Percentiles rank a stretch among this genome's conserved stretches.
These are phyloP conservation scores for Jatropha podagrica DNA, from an alignment of 441 rosid species.

Conservation along the genomic window DNA sequence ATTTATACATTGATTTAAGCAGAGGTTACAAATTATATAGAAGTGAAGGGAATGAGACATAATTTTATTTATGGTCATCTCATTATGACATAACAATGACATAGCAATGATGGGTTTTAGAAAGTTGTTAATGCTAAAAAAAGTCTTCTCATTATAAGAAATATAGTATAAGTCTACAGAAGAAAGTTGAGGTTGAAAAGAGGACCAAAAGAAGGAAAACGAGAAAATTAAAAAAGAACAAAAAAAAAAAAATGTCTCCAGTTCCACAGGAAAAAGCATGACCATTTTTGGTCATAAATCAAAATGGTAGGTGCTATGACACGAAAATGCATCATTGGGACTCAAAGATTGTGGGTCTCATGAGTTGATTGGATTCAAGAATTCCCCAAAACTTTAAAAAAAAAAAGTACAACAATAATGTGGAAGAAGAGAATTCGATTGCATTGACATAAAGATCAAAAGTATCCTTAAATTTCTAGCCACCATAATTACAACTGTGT, in stretches of 20 bases:
- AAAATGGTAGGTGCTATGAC: conserved; percentile 13
- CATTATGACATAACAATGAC: too few species aligned
- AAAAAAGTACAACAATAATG: conserved; percentile 19
- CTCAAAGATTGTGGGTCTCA: conserved; percentile 22
- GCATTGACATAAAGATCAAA: conserved; percentile 3
- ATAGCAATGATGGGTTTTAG: too few species aligned
- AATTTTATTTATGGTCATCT: too few species aligned
- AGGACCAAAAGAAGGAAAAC: not conserved
- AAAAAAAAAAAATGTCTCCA: not conserved
- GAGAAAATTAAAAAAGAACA: not conserved
- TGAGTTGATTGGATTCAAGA: conserved; percentile 19
- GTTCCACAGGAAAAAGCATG: conserved; percentile 13
- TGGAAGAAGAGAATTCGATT: not conserved
- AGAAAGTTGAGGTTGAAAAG: conserved; percentile 7
- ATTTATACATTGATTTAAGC: too few species aligned
- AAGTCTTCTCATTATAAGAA: not conserved
- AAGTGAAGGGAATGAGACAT: too few species aligned
- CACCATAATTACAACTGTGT: not conserved
- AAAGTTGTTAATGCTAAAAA: not conserved
- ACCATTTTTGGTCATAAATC: conserved; percentile 12
- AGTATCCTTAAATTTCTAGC: not conserved
- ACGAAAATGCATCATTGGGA: conserved; percentile 13
- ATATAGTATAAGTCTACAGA: not conserved
- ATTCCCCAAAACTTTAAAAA: conserved; percentile 8
- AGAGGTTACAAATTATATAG: too few species aligned